Conservation (phyloP, 2,329 filamentous ascomycete genomes). For the Phaeosphaeria sp. region DNA sequence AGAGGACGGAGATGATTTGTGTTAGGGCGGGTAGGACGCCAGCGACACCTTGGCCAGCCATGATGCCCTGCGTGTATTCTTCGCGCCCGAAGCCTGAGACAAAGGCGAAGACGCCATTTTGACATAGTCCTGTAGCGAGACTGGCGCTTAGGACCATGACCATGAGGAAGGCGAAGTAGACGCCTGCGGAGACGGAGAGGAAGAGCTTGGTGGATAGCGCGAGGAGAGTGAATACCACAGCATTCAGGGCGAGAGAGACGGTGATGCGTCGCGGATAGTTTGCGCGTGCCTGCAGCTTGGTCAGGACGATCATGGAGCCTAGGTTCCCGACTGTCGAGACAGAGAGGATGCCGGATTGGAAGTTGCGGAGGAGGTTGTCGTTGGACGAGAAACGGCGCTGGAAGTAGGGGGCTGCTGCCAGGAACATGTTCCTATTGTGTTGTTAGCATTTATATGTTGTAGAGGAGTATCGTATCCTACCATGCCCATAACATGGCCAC, state of each 20-base stretch:
- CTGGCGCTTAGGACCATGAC: slow-evolving; percentile 80
- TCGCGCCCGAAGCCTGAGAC: slow-evolving; percentile 82
- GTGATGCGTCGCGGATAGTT: slow-evolving; percentile 90
- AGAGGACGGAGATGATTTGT: slow-evolving; percentile 83
- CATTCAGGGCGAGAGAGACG: slow-evolving; percentile 76
- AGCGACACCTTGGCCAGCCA: slow-evolving; percentile 91
- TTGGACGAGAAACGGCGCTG: slow-evolving; percentile 76
- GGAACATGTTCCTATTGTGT: slow-evolving; percentile 89
- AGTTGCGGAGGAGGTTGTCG: slow-evolving; percentile 76
- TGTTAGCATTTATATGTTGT: slow-evolving; percentile 9
- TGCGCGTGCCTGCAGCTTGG: slow-evolving; percentile 79
- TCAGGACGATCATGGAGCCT: slow-evolving; percentile 74
- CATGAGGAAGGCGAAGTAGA: slow-evolving; percentile 84
- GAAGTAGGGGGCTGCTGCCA: slow-evolving; percentile 94
- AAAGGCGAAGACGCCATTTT: slow-evolving; percentile 94
- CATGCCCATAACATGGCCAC: slow-evolving; percentile 98
- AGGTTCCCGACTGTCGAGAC: slow-evolving; percentile 87
- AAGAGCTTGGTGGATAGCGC: slow-evolving; percentile 79
- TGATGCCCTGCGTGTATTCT: slow-evolving; percentile 94
- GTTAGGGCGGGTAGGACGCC: slow-evolving; percentile 88
- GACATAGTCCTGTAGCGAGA: slow-evolving; percentile 81
- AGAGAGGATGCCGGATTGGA: slow-evolving; percentile 87
- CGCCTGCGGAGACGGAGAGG: slow-evolving; percentile 64
- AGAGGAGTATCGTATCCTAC: slow-evolving; percentile 57
- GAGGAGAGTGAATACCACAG: slow-evolving; percentile 76